Evolutionary conservation across 352 stramenopile genomes (phyloP).

Genomic region (Globisporangium abappressorium): DNA sequence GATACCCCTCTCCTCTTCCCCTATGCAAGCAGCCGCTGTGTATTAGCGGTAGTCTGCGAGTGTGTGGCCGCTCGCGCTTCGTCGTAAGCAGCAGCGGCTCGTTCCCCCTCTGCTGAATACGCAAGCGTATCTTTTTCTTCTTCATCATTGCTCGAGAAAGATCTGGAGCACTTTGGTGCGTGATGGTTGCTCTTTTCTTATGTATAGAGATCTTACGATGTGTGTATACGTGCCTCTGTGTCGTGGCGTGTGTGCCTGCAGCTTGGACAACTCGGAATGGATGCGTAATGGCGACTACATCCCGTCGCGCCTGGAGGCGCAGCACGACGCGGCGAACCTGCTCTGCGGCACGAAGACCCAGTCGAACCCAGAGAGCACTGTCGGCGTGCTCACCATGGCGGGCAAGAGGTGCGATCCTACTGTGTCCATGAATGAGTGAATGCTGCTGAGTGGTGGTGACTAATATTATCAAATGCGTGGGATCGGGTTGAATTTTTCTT

Average conservation of each 20-base stretch:
- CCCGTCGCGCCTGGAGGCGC: constrained; percentile 96
- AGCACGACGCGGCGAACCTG: constrained; percentile 98
- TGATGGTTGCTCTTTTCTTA: too few species aligned
- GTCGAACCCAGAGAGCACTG: constrained; percentile 97
- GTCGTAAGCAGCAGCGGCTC: not conserved
- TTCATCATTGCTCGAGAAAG: not conserved
- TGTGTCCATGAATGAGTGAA: not conserved
- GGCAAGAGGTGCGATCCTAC: constrained; percentile 61
- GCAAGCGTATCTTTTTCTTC: constrained; percentile 6
- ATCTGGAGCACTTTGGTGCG: not conserved
- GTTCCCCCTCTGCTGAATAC: not conserved
- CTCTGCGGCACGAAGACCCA: constrained; percentile 97
- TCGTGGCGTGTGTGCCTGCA: constrained; percentile 19
- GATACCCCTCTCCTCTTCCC: not conserved
- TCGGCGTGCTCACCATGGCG: constrained; percentile 96
- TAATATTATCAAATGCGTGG: constrained; percentile 1
- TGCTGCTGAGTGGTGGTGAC: not conserved
- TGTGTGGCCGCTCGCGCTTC: not conserved
- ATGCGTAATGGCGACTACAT: constrained; percentile 99
- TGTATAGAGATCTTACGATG: not conserved
- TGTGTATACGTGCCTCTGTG: constrained; percentile 2
- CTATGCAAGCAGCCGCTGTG: not conserved
- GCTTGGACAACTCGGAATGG: constrained; percentile 97
- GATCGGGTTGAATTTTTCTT: not conserved
- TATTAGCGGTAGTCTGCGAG: not conserved